These are phyloP conservation scores for Ilyonectria sp. DNA, from an alignment of 2,329 filamentous ascomycete genomes.

Conservation along the genomic window DNA sequence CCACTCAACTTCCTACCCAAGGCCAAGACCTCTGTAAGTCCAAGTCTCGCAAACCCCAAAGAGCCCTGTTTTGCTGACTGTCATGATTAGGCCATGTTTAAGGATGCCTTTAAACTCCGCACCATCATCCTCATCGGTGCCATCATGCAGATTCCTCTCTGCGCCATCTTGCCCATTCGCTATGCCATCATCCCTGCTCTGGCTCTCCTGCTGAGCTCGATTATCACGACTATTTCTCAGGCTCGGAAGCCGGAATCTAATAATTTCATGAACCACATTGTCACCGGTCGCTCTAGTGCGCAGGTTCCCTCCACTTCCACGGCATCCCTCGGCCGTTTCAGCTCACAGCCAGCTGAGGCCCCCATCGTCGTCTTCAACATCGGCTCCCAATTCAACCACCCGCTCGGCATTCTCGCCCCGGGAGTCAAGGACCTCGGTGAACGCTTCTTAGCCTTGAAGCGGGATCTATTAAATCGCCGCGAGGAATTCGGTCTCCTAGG, in stretches of 20 bases:
- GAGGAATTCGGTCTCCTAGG: conserved; percentile 65
- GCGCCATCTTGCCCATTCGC: conserved; percentile 51
- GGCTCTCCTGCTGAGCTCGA: conserved; percentile 49
- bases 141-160: conserved; percentile 53
- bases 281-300: conserved; percentile 54
- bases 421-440: conserved; percentile 57
- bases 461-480: conserved; percentile 52
- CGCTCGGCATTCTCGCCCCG: conserved; percentile 64
- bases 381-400: conserved; percentile 62
- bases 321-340: conserved; percentile 47
- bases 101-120: conserved; percentile 53
- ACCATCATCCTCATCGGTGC: conserved; percentile 54
- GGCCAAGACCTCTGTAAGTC: conserved; percentile 40
- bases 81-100: conserved; percentile 37
- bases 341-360: conserved; percentile 46
- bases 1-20: conserved; percentile 37
- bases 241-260: conserved; percentile 36
- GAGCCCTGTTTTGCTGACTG: background rate
- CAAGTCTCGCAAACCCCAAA: background rate
- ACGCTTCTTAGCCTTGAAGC: conserved; percentile 58
- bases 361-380: conserved; percentile 62
- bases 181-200: conserved; percentile 54
- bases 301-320: conserved; percentile 49
- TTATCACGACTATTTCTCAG: conserved; percentile 51
- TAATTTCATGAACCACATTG: conserved; percentile 42